These are phyloP conservation scores for Floccularia luteovirens DNA, from an alignment of 768 basidiomycete genomes.

Conservation along the genomic window DNA sequence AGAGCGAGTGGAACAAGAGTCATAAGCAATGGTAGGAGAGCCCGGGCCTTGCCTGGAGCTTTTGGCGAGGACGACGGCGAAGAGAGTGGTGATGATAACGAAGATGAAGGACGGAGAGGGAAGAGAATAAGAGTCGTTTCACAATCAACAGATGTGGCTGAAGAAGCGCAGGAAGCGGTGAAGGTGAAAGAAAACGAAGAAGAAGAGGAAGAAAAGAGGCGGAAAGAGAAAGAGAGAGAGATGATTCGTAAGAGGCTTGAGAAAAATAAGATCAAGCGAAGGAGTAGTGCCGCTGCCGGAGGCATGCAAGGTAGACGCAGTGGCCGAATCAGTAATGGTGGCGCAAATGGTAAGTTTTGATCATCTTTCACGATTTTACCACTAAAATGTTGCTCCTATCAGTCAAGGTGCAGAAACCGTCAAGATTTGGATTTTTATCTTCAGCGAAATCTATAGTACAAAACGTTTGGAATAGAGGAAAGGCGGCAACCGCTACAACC, in stretches of 20 bases:
- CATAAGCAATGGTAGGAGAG: conserved; percentile 37
- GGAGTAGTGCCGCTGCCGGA: conserved; percentile 54
- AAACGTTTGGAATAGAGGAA: conserved; percentile 66
- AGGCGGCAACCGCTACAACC: conserved; percentile 17
- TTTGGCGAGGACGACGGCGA: conserved; percentile 51
- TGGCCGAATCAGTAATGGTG: conserved; percentile 29
- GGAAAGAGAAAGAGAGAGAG: conserved; percentile 43
- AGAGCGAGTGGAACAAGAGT: conserved; percentile 33
- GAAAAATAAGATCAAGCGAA: conserved; percentile 54
- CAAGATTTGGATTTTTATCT: conserved; percentile 65
- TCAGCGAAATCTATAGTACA: conserved; percentile 65
- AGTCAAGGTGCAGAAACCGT: conserved; percentile 37
- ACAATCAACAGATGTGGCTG: conserved; percentile 17
- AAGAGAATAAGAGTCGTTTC: conserved; percentile 28
- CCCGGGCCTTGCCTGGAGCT: conserved; percentile 44
- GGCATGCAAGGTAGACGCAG: conserved; percentile 17
- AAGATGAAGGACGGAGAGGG: conserved; percentile 27
- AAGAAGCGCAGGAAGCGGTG: too few relatives aligned
- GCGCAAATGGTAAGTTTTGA: conserved; percentile 29
- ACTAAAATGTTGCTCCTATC: neutral
- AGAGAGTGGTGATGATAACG: conserved; percentile 29
- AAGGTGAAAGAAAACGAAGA: conserved; percentile 28
- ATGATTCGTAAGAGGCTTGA: conserved; percentile 60
- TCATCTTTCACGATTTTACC: neutral
- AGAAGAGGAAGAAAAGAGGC: conserved; percentile 36